Base-by-base conservation (phyloP, 345 rosid genomes). In the Gossypium australe region DNA sequence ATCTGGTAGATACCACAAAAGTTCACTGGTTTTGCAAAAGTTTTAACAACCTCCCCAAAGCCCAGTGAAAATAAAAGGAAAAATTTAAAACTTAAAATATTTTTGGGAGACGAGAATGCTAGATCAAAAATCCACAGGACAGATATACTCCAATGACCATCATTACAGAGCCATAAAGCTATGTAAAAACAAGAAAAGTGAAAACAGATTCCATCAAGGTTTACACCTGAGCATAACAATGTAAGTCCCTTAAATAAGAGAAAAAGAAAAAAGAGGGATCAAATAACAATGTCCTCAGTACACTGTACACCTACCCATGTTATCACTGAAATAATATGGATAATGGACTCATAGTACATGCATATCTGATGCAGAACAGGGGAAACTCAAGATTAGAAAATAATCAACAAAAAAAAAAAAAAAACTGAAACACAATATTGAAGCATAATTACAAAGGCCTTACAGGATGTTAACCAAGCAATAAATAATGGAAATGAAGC, bases 151-250 rank as follows among this genome's bases (percentile, higher is more conserved):
- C 57, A 68, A 55, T 14, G 51, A 62, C 61, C 71, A 48, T 57
- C 22, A 57, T 38, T 69, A 71, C 53, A 70, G 77, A 80, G 67
- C 38, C 7, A 68, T 16, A 68, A 71, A 78, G 69, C 77, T 65
- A 70, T 67, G 82, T 58, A 79, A 75, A 75, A 70, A 81, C 72
- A 73, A 34, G 41, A 34, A 5, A 34, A 34, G 41, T 14, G 67
- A 73, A 77, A 81, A 81, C 77, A 74, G 74, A 74, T 57, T 75
- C 82, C 51, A 34, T 58, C 52, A 45, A 71, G 74, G 72, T 79
- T 79, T 76, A 75, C 52, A 83, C 85, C 89, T 80, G 82, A 78
- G 76, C 84, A 82, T 76, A 77, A 82, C 78, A 77, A 72, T 65
- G 77, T 62, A 64, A 75, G 73, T 72, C 72, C 67, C 76, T 29